Conservation (phyloP, 371 early-diverging fungal species). For the Entomophthora muscae region DNA sequence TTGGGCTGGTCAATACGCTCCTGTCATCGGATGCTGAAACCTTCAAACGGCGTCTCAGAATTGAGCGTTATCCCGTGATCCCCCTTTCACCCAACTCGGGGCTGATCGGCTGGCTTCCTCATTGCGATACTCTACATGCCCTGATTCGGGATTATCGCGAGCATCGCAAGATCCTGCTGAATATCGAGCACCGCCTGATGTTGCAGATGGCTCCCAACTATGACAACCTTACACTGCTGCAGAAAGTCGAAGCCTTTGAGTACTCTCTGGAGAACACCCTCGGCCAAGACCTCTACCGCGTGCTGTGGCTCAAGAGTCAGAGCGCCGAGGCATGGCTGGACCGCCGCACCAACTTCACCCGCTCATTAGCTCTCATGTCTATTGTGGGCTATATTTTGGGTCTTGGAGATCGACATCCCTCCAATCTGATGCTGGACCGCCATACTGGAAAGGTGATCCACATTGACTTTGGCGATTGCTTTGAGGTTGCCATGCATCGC, state of each 20-base stretch:
- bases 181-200: conserved; percentile 90
- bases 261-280: conserved; percentile 84
- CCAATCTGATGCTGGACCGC: conserved; percentile 91
- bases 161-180: conserved; percentile 65
- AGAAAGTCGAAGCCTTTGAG: conserved; percentile 95
- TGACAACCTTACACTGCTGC: conserved; percentile 74
- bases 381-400: conserved; percentile 98
- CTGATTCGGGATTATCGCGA: conserved; percentile 84
- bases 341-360: conserved; percentile 87
- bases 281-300: conserved; percentile 88
- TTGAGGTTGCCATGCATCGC: conserved; percentile 94
- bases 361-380: conserved; percentile 94
- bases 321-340: conserved; percentile 95
- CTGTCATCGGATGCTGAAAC: conserved; percentile 78
- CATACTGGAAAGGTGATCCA: conserved; percentile 94
- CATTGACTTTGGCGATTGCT: conserved; percentile 98
- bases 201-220: conserved; percentile 90
- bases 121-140: conserved; percentile 85
- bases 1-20: conserved; percentile 90
- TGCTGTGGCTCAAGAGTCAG: conserved; percentile 89
- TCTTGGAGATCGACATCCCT: conserved; percentile 95
- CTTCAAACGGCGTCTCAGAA: conserved; percentile 79
- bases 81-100: conserved; percentile 96
- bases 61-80: conserved; percentile 83
- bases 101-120: conserved; percentile 90